Base-by-base conservation (phyloP, 2,329 filamentous ascomycete species). In the Epichloe hybrida region DNA sequence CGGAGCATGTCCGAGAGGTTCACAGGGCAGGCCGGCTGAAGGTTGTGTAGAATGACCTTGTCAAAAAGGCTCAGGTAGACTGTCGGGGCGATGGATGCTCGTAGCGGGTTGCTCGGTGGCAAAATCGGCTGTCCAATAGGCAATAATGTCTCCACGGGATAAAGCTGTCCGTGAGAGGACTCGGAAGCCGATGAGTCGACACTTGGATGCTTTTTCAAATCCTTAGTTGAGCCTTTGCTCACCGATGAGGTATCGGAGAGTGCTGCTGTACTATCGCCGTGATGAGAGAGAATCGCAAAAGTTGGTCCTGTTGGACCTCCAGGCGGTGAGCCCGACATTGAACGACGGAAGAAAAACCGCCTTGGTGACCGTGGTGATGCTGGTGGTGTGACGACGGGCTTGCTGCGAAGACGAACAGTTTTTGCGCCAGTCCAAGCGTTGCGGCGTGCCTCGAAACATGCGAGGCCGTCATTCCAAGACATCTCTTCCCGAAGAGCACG, bases 351-450 rank as follows among this genome's bases (percentile, higher is more conserved):
- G 55, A 77, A 75, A 53, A 76, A 66, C 11, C 76, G 72, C 35
- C 71, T 72, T 0, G 72, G 64, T 11, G 73, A 73, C 8, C 70
- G 69, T 2, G 72, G 64, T 17, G 72, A 71, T 4, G 72, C 65
- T 2, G 71, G 66, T 5, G 71, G 69, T 5, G 67, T 62, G 1
- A 70, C 50, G 7, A 53, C 52, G 5, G 71, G 66, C 56, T 75
- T 77, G 40, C 71, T 69, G 51, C 74, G 74, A 45, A 80, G 64
- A 45, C 75, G 75, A 37, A 76, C 77, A 11, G 72, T 75, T 55
- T 77, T 77, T 35, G 88, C 90, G 35, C 86, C 84, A 1, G 89
- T 91, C 91, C 91, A 97, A 6, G 81, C 82, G 67, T 95, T 81
- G 46, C 90, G 77, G 52, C 87, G 75, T 34, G 83, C 79, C 53